Evolutionary conservation across 2,329 filamentous ascomycete species (phyloP), one percentile per base, ranked within the genome.

Genomic region (Colletotrichum sojae): DNA sequence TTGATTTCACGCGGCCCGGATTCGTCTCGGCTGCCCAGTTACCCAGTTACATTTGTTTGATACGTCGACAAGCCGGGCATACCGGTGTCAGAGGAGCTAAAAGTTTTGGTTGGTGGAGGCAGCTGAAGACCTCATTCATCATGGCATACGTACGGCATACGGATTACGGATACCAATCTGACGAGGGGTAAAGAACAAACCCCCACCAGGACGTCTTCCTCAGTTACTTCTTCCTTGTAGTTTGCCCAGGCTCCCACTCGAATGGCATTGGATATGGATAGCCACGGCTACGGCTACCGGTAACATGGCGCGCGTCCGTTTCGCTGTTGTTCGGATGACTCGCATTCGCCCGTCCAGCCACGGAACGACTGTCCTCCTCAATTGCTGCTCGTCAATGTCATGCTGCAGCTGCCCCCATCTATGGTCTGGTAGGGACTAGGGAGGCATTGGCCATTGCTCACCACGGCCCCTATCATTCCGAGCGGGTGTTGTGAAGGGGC

Each of bases 71-170:
- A 63, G 59, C 62, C 51, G 56, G 63, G 40, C 55, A 48, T 25
- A 56, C 62, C 62, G 62, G 56, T 67, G 52, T 56, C 63, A 60
- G 49, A 61, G 51, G n/a, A 69, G 46, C 43, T 60, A 55, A 40
- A 22, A 18, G 40, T 20, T 20, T 46, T 36, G 16, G 18, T 20
- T 36, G 20, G 53, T 54, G 48, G 62, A 60, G 51, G 45, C 55
- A 51, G 51, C 62, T 60, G 55, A 56, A 51, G 27, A 9, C 25
- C 22, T 45, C n/a, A 25, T 45, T 31, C 54, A 31, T 57, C 39
- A 46, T 46, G 51, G 36, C 36, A 52, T 56, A 36, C 8, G 31
- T 36, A 36, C 31, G 31, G 62, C 51, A 13, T 36, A 57, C 31
- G 31, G 31, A 36, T 2, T 36, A 36, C 31, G 31, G 31, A 36